Base-by-base conservation (phyloP, 2,329 filamentous ascomycete species). In the Fusarium lateritium region DNA sequence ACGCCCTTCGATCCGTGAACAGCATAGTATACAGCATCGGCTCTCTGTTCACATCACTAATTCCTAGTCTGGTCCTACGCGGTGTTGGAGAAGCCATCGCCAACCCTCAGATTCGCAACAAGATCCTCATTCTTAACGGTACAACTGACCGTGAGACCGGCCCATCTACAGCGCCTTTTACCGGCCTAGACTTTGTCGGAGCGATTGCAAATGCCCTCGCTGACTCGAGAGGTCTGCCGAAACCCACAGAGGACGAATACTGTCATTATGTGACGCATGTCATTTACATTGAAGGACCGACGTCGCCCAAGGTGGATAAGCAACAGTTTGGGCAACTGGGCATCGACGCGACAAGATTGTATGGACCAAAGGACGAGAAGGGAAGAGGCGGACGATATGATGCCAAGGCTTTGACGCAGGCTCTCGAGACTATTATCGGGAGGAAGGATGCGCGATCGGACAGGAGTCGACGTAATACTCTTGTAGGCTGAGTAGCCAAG, bases 11-110 rank as follows among this genome's bases (percentile, higher is more conserved):
- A 17, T 81, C 82, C 3, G 86, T 92, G 0, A 86, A 89, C 57
- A 90, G 89, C 2, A 85, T 98, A 10, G 88, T 98, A 45, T 98
- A 97, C 81, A 94, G 92, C 78, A 97, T 98, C 62, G 96, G 96
- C n/a, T 94, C 91, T 2, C 83, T 98, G 0, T 98, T 97, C 79
- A 98, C 95, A 0, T 95, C 92, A 7, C 88, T 98, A 34, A 86
- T 97, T 2, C 95, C 95, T 0, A 94, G 90, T 17, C 82, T 98
- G 2, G 88, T 98, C 7, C 85, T 97, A 19, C 78, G 83, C 2
- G 92, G 92, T 6, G 89, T 97, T 0, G 93, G 93, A 1, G 84
- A 88, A 21, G 88, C 89, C 6, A 78, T 84, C 21, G 75, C 80
- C 2, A 78, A 71, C 36, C 84, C 78, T 0, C 54, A 69, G 31